Base-by-base conservation (phyloP, 1,284 basidiomycete genomes). In the Apiotrichum mycotoxinovorans region DNA sequence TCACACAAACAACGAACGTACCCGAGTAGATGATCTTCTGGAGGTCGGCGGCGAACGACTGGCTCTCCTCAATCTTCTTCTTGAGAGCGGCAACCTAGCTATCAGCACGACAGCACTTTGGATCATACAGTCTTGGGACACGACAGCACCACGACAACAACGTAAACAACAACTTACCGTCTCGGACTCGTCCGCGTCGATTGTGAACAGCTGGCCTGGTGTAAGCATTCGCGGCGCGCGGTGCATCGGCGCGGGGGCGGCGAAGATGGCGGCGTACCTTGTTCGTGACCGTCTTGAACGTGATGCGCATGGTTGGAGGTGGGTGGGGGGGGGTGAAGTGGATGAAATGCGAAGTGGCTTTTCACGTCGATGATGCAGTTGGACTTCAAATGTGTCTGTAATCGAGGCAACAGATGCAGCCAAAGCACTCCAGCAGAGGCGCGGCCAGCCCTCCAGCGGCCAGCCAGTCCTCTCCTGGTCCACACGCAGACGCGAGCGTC, bases 1-100 rank as follows among this genome's bases (percentile, higher is more conserved):
- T 12, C 52, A 62, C 43, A 18, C 11, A 33, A 38, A n/a, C 11
- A 52, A 35, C 33, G 9, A 20, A 48, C 73, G 58, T 58, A 91
- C 91, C 92, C 49, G 92, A 87, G 78, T 91, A 98, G 78, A 99
- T 98, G 69, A 99, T 82, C 82, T 98, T 99, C 80, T 97, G 93
- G 35, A 86, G 74, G 76, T 93, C 88, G 17, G 86, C 86, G 25
- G 74, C 71, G 66, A 77, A 77, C 7, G 67, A 66, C 70, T 97
- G 91, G 10, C 80, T 75, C 48, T 84, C 81, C 61, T 83, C 78
- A 68, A 99, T 95, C 84, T 89, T 93, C 66, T 81, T 74, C 83
- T 98, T 99, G 70, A 98, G 79, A 66, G 80, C 80, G 47, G 78
- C 86, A 46, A 98, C 74, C 78, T 79, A 53, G 12, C 8, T 18